Evolutionary conservation across 2,329 filamentous ascomycete species (phyloP), one percentile per base, ranked within the genome.

Genomic region (Penicillium frequentans): DNA sequence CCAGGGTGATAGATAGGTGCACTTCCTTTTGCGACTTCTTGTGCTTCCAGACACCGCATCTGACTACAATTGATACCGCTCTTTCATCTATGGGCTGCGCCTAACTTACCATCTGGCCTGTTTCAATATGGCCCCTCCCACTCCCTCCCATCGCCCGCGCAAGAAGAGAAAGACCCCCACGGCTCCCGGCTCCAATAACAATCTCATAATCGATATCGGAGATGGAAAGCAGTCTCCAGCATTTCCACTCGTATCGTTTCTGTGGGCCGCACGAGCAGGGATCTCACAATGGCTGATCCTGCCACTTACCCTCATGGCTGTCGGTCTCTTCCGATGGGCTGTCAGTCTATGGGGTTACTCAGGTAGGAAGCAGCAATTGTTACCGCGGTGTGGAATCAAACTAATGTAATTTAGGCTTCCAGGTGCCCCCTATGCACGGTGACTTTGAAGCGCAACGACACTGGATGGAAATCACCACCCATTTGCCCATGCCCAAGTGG

Each of bases 361-460:
- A 67, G 95, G 90, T 92, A 75, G 27, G 42, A 10, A 11, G 11
- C 21, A 10, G 16, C 37, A 42, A 42, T 19, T 14, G 7, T 19
- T 39, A 23, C 19, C 21, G 37, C 8, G 6, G 14, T 16, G 33
- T 23, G 16, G 46, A 47, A 43, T 16, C 23, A 51, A 10, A 52
- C 54, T 68, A 31, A 62, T 45, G 55, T 4, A 46, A 26, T 39
- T 2, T 60, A 92, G 90, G 93, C 55, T 90, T 88, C 69, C 81
- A 88, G 57, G 86, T 85, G 58, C 93, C 93, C 35, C 95, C 95
- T 6, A 92, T 97, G 86, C 90, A 93, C 70, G 95, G 95, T 64
- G 95, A 99, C 75, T 99, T 96, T 77, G 95, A 99, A 79, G 95
- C 96, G 3, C 95, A 99, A 75, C 82, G 95, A 67, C 95, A 99